Evolutionary conservation across 495 filamentous ascomycete species (phyloP).

Genomic region (Penicillium verhagenii): DNA sequence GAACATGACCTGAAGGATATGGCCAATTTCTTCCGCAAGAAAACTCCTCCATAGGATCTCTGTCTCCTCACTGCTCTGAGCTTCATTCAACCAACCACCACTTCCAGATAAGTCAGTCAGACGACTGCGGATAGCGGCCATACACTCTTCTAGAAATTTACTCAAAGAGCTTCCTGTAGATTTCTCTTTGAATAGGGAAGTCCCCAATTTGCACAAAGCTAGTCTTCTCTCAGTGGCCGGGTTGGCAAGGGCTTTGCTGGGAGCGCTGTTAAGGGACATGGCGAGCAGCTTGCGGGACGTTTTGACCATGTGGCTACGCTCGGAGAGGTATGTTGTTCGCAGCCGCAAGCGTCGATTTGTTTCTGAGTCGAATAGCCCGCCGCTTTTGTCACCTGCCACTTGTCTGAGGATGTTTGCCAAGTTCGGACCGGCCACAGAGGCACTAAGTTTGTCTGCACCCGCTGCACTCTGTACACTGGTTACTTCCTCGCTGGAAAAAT

Average conservation of each 20-base stretch:
- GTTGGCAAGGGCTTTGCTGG: constrained; percentile 5
- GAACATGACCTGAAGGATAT: constrained; percentile 72
- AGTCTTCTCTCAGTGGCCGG: constrained; percentile 12
- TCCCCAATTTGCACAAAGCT: constrained; percentile 32
- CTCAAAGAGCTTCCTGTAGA: constrained; percentile 26
- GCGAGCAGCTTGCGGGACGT: constrained; percentile 43
- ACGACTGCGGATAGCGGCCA: constrained; percentile 45
- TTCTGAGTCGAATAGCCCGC: constrained; percentile 57
- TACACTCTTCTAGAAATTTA: constrained; percentile 36
- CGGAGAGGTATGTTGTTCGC: constrained; percentile 66
- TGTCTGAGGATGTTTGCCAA: constrained; percentile 37
- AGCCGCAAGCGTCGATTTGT: constrained; percentile 60
- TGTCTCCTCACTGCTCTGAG: constrained; percentile 49
- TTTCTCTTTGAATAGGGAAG: constrained; percentile 30
- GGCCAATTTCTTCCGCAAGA: constrained; percentile 64
- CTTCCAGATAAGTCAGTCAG: constrained; percentile 45
- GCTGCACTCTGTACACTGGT: constrained; percentile 65
- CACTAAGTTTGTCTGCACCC: constrained; percentile 54
- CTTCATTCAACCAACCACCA: constrained; percentile 51
- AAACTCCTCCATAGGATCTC: constrained; percentile 63
- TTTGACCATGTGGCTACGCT: constrained; percentile 52
- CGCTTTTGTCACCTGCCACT: constrained; percentile 40
- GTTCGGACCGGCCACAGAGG: constrained; percentile 47
- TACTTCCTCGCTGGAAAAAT: constrained; percentile 66
- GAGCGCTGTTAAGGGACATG: constrained; percentile 30